Conservation (phyloP, 495 filamentous ascomycete genomes). For the Neurospora sp. region DNA sequence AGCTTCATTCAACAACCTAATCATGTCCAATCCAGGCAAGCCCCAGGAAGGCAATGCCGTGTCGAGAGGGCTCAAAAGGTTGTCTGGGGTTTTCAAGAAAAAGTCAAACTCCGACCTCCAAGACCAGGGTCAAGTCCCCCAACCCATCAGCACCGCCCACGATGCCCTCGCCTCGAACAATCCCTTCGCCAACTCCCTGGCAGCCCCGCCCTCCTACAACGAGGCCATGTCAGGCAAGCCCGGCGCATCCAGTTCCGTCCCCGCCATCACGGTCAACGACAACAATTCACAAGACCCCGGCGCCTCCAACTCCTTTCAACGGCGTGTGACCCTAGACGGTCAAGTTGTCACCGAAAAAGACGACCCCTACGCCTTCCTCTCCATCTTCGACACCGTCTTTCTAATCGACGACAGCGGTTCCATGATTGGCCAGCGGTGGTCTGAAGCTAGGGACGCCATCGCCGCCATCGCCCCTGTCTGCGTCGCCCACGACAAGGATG, state of each 20-base stretch:
- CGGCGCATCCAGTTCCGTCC: constrained; percentile 2
- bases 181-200: background rate
- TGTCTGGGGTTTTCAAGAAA: background rate
- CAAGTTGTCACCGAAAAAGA: constrained; percentile 29
- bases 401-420: constrained; percentile 86
- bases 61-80: background rate
- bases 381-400: constrained; percentile 84
- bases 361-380: constrained; percentile 71
- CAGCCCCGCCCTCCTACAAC: constrained; percentile 11
- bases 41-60: background rate
- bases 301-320: background rate
- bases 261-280: background rate
- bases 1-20: background rate
- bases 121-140: background rate
- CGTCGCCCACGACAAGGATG: constrained; percentile 70
- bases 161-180: background rate
- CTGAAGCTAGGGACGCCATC: constrained; percentile 62
- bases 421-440: constrained; percentile 75
- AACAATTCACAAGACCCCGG: background rate
- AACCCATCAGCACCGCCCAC: background rate
- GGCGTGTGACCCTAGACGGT: background rate
- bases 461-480: constrained; percentile 75
- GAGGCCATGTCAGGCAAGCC: constrained; percentile 9
- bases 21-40: background rate
- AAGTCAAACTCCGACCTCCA: background rate